Percentiles rank a stretch among this genome's conserved stretches.
These are phyloP conservation scores for Amaranthus palmeri DNA, from an alignment of 148 eudicot genomes.

Conservation along the genomic window DNA sequence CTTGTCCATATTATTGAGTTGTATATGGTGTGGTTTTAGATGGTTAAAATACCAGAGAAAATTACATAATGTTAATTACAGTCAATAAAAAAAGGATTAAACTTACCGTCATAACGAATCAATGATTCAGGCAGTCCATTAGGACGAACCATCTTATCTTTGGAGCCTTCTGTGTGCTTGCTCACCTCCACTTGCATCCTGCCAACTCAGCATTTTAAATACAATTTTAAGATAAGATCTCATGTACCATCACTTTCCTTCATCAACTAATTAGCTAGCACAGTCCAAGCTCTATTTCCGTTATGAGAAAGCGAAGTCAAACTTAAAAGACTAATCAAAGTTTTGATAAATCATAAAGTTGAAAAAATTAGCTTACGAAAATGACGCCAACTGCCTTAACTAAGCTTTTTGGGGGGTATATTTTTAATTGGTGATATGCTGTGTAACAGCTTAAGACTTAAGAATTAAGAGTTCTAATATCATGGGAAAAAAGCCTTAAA, in stretches of 20 bases:
- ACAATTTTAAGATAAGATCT: constrained; percentile 14
- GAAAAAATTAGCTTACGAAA: background rate
- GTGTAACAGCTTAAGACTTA: too few relatives aligned
- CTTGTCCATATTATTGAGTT: background rate
- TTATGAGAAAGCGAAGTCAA: constrained; percentile 11
- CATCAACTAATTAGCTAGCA: constrained; percentile 7
- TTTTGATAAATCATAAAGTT: background rate
- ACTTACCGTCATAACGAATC: constrained; percentile 89
- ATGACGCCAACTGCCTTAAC: too few relatives aligned
- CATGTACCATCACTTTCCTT: constrained; percentile 17
- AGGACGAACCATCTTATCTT: constrained; percentile 79
- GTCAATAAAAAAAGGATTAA: background rate
- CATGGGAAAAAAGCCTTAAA: background rate
- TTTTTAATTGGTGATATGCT: too few relatives aligned
- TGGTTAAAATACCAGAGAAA: background rate
- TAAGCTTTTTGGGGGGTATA: too few relatives aligned
- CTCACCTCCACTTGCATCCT: constrained; percentile 99
- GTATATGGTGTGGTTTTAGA: background rate
- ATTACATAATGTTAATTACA: background rate
- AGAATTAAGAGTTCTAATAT: too few relatives aligned
- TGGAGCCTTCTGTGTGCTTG: constrained; percentile 93
- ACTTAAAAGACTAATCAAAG: background rate
- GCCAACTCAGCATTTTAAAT: constrained; percentile 32
- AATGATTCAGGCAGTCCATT: constrained; percentile 93
- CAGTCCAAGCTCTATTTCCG: constrained; percentile 8